Conservation (phyloP, 1,139 yeast species). For the Sugiyamaella paludigena region DNA sequence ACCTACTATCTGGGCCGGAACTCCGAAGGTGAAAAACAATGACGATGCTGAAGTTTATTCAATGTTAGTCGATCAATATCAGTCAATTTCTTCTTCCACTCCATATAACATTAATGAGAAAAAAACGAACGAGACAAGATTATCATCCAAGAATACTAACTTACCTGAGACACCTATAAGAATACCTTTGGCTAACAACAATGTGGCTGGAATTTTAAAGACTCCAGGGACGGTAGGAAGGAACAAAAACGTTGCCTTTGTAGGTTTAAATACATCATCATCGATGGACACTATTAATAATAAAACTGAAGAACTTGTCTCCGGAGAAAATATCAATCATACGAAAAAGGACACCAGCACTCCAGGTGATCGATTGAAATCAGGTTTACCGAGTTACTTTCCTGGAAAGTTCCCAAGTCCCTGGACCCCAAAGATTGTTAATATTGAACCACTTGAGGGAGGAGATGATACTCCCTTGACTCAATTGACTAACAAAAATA, state of each 20-base stretch:
- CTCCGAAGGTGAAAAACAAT: conserved; percentile 21
- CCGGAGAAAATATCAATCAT: not conserved
- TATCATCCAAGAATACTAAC: conserved; percentile 2
- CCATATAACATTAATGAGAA: not conserved
- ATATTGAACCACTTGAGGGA: not conserved
- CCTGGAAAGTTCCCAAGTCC: conserved; percentile 33
- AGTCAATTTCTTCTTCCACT: conserved; percentile 13
- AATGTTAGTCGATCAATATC: conserved; percentile 15
- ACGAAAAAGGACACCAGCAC: not conserved
- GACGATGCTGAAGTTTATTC: conserved; percentile 22
- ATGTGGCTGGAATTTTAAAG: conserved; percentile 29
- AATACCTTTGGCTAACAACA: conserved; percentile 6
- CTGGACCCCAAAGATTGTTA: conserved; percentile 21
- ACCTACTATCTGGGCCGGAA: conserved; percentile 24
- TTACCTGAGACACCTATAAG: conserved; percentile 15
- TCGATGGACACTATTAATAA: not conserved
- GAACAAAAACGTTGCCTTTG: conserved; percentile 29
- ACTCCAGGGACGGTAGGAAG: conserved; percentile 28
- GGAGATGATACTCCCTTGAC: conserved; percentile 12
- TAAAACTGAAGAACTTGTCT: not conserved
- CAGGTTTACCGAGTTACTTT: conserved; percentile 27
- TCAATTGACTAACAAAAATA: conserved; percentile 13
- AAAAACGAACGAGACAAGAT: conserved; percentile 2
- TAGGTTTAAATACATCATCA: conserved; percentile 7
- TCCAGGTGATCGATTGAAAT: conserved; percentile 18